These are phyloP conservation scores for Colletotrichum cordylinicola DNA, from an alignment of 2,329 filamentous ascomycete species.

Conservation along the genomic window DNA sequence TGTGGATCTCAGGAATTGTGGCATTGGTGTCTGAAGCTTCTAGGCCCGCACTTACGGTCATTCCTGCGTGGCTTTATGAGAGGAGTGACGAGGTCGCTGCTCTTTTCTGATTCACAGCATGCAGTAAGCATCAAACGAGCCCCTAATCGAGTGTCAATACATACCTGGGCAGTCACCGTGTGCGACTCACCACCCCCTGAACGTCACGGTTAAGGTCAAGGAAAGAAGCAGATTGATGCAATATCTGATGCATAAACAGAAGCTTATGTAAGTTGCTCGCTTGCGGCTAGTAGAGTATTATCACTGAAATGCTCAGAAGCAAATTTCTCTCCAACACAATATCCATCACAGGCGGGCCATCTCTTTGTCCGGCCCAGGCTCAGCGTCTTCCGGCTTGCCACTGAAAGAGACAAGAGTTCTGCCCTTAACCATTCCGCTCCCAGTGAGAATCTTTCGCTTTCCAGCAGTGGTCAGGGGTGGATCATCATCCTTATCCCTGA, in stretches of 20 bases:
- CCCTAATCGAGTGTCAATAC: background rate
- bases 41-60: background rate
- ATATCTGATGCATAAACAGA: background rate
- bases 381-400: background rate
- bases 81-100: background rate
- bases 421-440: constrained; percentile 28
- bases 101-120: background rate
- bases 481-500: constrained; percentile 39
- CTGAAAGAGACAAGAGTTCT: constrained; percentile 24
- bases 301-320: background rate
- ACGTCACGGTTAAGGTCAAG: background rate
- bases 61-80: background rate
- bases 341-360: background rate
- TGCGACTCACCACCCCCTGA: background rate
- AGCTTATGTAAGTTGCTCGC: background rate
- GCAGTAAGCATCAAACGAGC: background rate
- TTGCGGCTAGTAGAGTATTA: background rate
- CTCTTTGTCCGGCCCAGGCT: background rate
- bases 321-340: background rate
- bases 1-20: background rate
- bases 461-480: constrained; percentile 28
- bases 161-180: background rate
- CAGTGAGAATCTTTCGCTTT: constrained; percentile 25
- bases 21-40: background rate
- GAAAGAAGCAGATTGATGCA: background rate